Conservation (phyloP, 2,329 filamentous ascomycete genomes). For the Coccinonectria pachysandricola region DNA sequence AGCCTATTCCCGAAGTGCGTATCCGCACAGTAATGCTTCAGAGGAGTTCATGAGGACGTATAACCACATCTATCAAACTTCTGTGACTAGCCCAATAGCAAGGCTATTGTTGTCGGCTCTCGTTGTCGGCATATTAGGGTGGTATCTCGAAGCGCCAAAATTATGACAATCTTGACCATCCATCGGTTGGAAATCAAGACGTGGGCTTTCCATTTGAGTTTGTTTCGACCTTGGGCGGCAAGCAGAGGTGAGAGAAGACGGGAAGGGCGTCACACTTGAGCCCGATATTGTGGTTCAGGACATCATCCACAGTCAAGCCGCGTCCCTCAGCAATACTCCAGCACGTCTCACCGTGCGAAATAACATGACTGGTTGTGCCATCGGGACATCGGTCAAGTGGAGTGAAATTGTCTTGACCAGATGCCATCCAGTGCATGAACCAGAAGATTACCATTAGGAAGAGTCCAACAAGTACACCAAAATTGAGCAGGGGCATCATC, state of each 20-base stretch:
- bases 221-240: too few species aligned
- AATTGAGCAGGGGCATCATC: constrained; percentile 47
- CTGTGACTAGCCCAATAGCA: constrained; percentile 2
- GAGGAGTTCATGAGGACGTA: constrained; percentile 3
- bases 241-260: constrained; percentile 34
- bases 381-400: too few species aligned
- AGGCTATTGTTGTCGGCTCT: not conserved
- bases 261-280: constrained; percentile 37
- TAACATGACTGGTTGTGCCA: constrained; percentile 25
- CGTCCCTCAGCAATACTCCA: constrained; percentile 38
- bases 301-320: constrained; percentile 32
- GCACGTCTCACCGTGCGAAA: constrained; percentile 40
- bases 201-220: too few species aligned
- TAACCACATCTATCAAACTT: constrained; percentile 1
- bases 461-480: constrained; percentile 42
- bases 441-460: constrained; percentile 40
- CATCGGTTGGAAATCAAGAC: too few species aligned
- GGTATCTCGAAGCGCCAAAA: constrained; percentile 1
- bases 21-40: constrained; percentile 1
- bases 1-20: constrained; percentile 1
- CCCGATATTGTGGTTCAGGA: constrained; percentile 34
- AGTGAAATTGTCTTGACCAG: constrained; percentile 6
- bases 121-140: not conserved
- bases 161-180: too few species aligned
- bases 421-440: constrained; percentile 29